Evolutionary conservation across 73 alveolate species (phyloP).

Genomic region (Stentor coeruleus): DNA sequence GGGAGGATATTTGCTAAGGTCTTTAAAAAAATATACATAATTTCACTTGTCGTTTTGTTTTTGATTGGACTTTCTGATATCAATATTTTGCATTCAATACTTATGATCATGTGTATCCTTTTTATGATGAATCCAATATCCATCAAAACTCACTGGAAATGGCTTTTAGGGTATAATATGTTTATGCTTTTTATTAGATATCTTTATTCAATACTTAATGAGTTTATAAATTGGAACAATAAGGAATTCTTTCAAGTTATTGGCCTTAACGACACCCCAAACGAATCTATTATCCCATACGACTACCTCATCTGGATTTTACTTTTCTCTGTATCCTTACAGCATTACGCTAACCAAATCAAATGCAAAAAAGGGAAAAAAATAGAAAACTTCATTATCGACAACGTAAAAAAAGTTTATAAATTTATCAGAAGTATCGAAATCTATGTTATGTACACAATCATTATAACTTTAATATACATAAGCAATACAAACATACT

Average conservation of each 20-base stretch:
- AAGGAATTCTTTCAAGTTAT: not conserved
- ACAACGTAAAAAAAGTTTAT: not conserved
- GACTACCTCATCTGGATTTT: not conserved
- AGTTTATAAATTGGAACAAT: not conserved
- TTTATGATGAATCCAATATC: not conserved
- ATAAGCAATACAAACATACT: not conserved
- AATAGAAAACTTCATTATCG: not conserved
- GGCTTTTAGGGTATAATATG: not conserved
- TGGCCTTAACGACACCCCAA: not conserved
- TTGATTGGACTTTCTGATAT: conserved; percentile 7
- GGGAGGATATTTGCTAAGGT: not conserved
- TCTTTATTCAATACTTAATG: not conserved
- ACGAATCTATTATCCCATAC: not conserved
- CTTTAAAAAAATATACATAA: not conserved
- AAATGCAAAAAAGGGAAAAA: no score
- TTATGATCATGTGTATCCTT: not conserved
- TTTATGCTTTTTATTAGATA: not conserved
- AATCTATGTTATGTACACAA: not conserved
- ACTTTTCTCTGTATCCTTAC: not conserved
- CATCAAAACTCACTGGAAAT: not conserved
- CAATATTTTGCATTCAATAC: conserved; percentile 11
- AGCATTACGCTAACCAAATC: not conserved
- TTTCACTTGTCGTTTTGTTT: conserved; percentile 9
- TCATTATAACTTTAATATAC: not conserved
- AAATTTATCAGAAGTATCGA: not conserved